Evolutionary conservation across 75 land plant genomes (phyloP).

Genomic region (Chamaecyparis obtusa): DNA sequence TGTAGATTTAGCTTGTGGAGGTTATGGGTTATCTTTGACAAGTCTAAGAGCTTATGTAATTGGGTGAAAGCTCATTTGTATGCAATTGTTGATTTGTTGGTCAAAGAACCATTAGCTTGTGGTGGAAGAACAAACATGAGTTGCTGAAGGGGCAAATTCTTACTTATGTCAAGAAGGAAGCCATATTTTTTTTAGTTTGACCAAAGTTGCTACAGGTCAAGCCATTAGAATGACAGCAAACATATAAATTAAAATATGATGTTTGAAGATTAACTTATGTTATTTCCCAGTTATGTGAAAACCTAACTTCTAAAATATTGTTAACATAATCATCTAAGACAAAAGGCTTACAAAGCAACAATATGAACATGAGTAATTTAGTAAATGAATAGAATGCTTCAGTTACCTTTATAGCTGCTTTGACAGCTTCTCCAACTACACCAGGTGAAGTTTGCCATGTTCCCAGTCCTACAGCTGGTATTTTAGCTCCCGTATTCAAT

Average conservation of each 20-base stretch:
- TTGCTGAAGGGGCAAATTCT: too few species aligned
- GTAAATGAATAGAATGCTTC: not conserved
- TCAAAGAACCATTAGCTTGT: too few species aligned
- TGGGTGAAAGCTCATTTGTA: too few species aligned
- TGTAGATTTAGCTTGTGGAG: too few species aligned
- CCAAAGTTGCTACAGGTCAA: not conserved
- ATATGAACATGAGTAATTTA: not conserved
- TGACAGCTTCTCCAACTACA: conserved; percentile 43
- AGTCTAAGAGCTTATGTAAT: too few species aligned
- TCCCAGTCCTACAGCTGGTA: conserved; percentile 57
- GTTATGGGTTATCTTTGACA: too few species aligned
- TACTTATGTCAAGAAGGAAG: too few species aligned
- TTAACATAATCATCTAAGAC: not conserved
- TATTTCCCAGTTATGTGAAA: not conserved
- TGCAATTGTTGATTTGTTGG: too few species aligned
- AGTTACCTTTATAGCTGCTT: conserved; percentile 43
- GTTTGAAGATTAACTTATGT: not conserved
- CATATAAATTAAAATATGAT: not conserved
- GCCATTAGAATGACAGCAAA: not conserved
- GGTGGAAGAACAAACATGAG: too few species aligned
- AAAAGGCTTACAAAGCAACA: not conserved
- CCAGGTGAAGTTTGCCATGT: conserved; percentile 52
- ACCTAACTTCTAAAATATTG: not conserved
- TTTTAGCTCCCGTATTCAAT: conserved; percentile 47
- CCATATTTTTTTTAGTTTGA: not conserved